Percentiles rank a stretch among this genome's conserved stretches.
Conservation (phyloP, 2,329 filamentous ascomycete species). For the Verticillium nubilum region DNA sequence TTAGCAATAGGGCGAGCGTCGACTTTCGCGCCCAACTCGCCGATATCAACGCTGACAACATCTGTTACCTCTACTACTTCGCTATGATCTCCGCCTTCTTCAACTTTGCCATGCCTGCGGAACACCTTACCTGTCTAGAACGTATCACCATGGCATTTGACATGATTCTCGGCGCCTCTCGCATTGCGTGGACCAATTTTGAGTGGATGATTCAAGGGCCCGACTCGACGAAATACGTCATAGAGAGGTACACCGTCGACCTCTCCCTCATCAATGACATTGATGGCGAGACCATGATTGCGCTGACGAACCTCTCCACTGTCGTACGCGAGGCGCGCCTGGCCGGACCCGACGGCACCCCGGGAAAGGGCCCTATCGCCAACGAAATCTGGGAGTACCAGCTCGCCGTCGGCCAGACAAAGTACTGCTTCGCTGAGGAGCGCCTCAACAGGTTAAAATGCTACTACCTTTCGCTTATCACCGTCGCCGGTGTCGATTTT, state of each 20-base stretch:
- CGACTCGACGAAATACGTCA: neutral
- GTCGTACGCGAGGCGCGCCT: neutral
- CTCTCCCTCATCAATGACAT: constrained; percentile 1
- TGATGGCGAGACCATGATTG: constrained; percentile 4
- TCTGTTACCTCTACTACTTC: constrained; percentile 13
- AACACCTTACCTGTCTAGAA: neutral
- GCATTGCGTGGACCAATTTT: constrained; percentile 1
- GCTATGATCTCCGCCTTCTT: constrained; percentile 3
- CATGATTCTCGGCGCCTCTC: constrained; percentile 4
- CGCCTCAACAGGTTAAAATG: constrained; percentile 19
- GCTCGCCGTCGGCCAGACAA: constrained; percentile 4
- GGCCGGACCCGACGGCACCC: neutral
- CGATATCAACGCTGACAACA: constrained; percentile 17
- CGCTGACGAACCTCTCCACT: neutral
- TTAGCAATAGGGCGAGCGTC: constrained; percentile 4
- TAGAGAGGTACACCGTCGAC: neutral
- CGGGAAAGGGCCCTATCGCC: neutral
- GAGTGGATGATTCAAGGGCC: neutral
- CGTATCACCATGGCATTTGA: constrained; percentile 1
- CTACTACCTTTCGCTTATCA: constrained; percentile 23
- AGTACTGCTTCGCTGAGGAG: constrained; percentile 27
- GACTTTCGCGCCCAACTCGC: constrained; percentile 15
- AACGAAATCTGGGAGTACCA: constrained; percentile 1
- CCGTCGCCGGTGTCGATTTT: constrained; percentile 23
- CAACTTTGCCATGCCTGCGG: constrained; percentile 1